phyloP scores from a whole-genome alignment of 2,329 filamentous ascomycete genomes.

The Exophiala spinifera region DNA sequence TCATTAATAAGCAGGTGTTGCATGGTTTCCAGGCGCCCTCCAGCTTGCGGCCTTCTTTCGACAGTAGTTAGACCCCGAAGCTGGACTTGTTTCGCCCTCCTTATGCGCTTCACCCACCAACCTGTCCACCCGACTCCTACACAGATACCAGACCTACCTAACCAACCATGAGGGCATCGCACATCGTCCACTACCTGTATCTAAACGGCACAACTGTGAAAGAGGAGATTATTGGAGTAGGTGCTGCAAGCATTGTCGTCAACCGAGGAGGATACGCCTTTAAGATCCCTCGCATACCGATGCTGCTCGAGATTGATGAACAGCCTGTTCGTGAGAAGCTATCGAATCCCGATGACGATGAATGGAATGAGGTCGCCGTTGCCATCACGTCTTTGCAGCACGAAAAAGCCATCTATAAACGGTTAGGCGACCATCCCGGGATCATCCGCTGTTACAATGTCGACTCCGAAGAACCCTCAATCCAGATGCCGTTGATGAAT shows the following conservation, averaged over 20 bases:
- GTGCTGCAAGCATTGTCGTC: conserved; percentile 23
- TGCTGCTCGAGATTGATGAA: conserved; percentile 16
- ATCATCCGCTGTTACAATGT: conserved; percentile 19
- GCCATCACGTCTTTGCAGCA: conserved; percentile 18
- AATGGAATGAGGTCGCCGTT: conserved; percentile 20
- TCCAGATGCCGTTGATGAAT: conserved; percentile 25
- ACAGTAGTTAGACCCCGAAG: no score
- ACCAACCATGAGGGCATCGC: no score
- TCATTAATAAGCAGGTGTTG: no score
- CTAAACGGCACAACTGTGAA: conserved; percentile 20
- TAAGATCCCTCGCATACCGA: conserved; percentile 25
- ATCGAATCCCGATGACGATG: conserved; percentile 20
- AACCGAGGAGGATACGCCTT: conserved; percentile 17
- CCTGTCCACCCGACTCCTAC: no score
- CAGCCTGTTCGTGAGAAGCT: conserved; percentile 11
- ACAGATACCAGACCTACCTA: no score
- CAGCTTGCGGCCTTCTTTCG: no score
- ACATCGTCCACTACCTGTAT: background rate
- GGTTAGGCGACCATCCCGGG: conserved; percentile 14
- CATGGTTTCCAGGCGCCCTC: no score
- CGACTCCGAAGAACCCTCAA: conserved; percentile 6
- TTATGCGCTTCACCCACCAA: no score
- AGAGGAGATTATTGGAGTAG: conserved; percentile 22
- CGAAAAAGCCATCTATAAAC: conserved; percentile 23
- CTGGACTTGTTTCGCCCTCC: no score